phyloP scores from a whole-genome alignment of 441 rosid genomes.

The Erodium moschatum region DNA sequence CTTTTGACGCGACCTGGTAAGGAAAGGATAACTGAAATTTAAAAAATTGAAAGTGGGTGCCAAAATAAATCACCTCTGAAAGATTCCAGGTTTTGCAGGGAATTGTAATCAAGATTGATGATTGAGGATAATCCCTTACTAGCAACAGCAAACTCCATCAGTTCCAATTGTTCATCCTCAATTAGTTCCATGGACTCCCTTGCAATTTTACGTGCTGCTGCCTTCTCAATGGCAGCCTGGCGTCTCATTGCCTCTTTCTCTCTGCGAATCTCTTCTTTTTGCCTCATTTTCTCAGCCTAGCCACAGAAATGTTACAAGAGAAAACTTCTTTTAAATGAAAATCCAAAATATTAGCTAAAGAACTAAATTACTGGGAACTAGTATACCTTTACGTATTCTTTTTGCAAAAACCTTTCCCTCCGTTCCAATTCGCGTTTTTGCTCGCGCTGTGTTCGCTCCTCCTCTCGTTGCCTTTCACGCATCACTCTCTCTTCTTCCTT shows the following conservation, averaged over 20 bases:
- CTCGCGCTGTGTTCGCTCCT: slow-evolving; percentile 71
- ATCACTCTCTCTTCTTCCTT: slow-evolving; percentile 81
- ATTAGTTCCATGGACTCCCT: slow-evolving; percentile 75
- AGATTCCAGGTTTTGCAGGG: slow-evolving; percentile 59
- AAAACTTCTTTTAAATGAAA: slow-evolving; percentile 7
- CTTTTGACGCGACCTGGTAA: neutral
- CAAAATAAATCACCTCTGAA: slow-evolving; percentile 46
- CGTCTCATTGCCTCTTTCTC: slow-evolving; percentile 75
- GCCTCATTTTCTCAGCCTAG: slow-evolving; percentile 79
- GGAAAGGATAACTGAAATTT: neutral
- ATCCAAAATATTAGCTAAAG: slow-evolving; percentile 7
- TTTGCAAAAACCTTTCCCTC: slow-evolving; percentile 73
- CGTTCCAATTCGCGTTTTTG: slow-evolving; percentile 81
- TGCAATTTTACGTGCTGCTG: slow-evolving; percentile 79
- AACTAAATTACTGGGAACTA: slow-evolving; percentile 25
- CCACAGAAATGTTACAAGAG: neutral
- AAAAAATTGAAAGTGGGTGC: neutral
- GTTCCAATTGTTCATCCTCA: slow-evolving; percentile 84
- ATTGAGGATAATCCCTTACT: slow-evolving; percentile 62
- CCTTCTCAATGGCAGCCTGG: slow-evolving; percentile 86
- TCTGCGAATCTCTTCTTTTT: slow-evolving; percentile 73
- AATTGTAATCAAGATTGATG: slow-evolving; percentile 53
- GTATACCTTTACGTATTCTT: slow-evolving; percentile 61
- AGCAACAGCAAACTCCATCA: slow-evolving; percentile 76
- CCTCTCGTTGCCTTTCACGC: slow-evolving; percentile 90